These are phyloP conservation scores for Fusarium lyarnte DNA, from an alignment of 2,329 filamentous ascomycete species.

Conservation along the genomic window DNA sequence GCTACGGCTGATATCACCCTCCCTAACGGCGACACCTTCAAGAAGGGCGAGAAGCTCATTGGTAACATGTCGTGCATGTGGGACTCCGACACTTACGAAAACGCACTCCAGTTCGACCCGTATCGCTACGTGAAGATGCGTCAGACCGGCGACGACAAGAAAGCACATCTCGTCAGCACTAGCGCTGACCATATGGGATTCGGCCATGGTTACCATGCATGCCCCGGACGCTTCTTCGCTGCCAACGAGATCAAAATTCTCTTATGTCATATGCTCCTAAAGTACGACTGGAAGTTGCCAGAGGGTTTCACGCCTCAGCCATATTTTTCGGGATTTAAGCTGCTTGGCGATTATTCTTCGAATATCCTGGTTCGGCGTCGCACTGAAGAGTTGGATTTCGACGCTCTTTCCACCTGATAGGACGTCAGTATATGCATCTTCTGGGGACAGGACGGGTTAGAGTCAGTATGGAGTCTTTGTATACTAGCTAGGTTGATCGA, in stretches of 20 bases:
- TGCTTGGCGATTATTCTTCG: background rate
- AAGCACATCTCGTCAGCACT: conserved; percentile 59
- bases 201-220: conserved; percentile 63
- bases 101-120: conserved; percentile 51
- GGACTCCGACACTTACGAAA: background rate
- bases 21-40: background rate
- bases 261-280: conserved; percentile 57
- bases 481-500: no score
- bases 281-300: conserved; percentile 54
- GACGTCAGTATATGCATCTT: no score
- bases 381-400: background rate
- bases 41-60: background rate
- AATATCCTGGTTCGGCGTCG: background rate
- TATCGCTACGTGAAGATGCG: conserved; percentile 56
- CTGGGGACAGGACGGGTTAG: no score
- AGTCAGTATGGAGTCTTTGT: no score
- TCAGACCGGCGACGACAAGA: conserved; percentile 46
- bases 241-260: conserved; percentile 63
- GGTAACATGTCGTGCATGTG: background rate
- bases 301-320: background rate
- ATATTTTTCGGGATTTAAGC: accelerated
- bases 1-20: background rate
- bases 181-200: conserved; percentile 60
- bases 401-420: background rate
- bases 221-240: conserved; percentile 64